Evolutionary conservation across 305 asterid genomes (phyloP).

Genomic region (Fraxinus latifolia): DNA sequence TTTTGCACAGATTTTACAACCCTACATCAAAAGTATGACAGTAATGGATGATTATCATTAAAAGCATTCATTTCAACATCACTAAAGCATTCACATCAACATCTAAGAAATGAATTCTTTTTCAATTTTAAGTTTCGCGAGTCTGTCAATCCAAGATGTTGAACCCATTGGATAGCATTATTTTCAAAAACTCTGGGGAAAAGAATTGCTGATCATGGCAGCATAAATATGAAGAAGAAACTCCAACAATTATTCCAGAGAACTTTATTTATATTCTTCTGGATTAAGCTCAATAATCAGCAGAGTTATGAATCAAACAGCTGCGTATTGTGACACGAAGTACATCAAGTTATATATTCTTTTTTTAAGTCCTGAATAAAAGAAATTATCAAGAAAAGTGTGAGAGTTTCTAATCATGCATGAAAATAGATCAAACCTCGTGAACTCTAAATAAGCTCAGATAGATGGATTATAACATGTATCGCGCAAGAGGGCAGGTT

Average conservation of each 20-base stretch:
- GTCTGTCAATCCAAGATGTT: slow-evolving; percentile 21
- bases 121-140: slow-evolving; percentile 16
- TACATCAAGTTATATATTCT: background rate
- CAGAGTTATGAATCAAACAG: slow-evolving; percentile 15
- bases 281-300: slow-evolving; percentile 17
- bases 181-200: background rate
- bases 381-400: slow-evolving; percentile 1
- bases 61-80: background rate
- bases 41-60: slow-evolving; percentile 18
- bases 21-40: slow-evolving; percentile 41
- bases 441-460: background rate
- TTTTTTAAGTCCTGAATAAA: slow-evolving; percentile 20
- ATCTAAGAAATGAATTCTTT: slow-evolving; percentile 3
- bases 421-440: background rate
- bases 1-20: slow-evolving; percentile 63
- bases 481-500: background rate
- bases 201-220: slow-evolving; percentile 8
- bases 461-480: background rate
- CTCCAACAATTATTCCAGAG: background rate
- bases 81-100: background rate
- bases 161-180: background rate
- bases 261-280: slow-evolving; percentile 11
- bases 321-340: slow-evolving; percentile 1
- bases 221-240: slow-evolving; percentile 8
- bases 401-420: slow-evolving; percentile 13